Evolutionary conservation across 2,329 filamentous ascomycete genomes (phyloP).

Genomic region (Aspergillus pseudoviridinutans): DNA sequence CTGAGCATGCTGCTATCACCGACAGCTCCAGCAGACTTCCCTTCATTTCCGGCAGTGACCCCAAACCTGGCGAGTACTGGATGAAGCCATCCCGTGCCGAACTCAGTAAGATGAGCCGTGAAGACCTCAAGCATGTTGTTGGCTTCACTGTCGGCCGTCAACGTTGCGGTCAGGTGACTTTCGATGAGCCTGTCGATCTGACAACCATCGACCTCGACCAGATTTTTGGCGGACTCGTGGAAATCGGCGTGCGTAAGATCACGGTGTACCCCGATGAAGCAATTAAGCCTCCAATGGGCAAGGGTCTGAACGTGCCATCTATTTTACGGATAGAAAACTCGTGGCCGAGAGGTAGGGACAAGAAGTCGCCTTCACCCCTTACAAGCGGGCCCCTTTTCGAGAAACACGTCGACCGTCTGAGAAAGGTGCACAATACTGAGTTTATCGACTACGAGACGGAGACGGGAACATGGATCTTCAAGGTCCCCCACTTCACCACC

Average conservation of each 20-base stretch:
- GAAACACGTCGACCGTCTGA: conserved; percentile 77
- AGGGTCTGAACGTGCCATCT: conserved; percentile 87
- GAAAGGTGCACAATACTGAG: conserved; percentile 71
- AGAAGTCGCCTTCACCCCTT: conserved; percentile 52
- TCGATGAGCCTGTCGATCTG: conserved; percentile 78
- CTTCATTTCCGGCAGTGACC: conserved; percentile 39
- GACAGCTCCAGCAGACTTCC: conserved; percentile 28
- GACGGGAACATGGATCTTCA: conserved; percentile 85
- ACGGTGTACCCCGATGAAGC: conserved; percentile 77
- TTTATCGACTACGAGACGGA: conserved; percentile 77
- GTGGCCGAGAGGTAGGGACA: conserved; percentile 72
- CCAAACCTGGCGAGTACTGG: conserved; percentile 75
- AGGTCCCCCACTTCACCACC: conserved; percentile 93
- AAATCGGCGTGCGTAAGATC: conserved; percentile 70
- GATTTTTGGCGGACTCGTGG: conserved; percentile 72
- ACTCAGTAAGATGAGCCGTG: conserved; percentile 72
- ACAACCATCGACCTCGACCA: conserved; percentile 73
- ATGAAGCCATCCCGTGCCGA: conserved; percentile 73
- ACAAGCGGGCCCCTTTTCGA: conserved; percentile 64
- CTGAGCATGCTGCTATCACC: conserved; percentile 36
- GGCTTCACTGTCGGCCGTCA: conserved; percentile 79
- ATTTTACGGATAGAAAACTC: conserved; percentile 86
- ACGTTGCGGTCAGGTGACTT: conserved; percentile 75
- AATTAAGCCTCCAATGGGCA: conserved; percentile 78
- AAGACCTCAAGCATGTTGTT: conserved; percentile 69